These are phyloP conservation scores for Smallanthus sonchifolius DNA, from an alignment of 129 eudicot species.

Conservation along the genomic window DNA sequence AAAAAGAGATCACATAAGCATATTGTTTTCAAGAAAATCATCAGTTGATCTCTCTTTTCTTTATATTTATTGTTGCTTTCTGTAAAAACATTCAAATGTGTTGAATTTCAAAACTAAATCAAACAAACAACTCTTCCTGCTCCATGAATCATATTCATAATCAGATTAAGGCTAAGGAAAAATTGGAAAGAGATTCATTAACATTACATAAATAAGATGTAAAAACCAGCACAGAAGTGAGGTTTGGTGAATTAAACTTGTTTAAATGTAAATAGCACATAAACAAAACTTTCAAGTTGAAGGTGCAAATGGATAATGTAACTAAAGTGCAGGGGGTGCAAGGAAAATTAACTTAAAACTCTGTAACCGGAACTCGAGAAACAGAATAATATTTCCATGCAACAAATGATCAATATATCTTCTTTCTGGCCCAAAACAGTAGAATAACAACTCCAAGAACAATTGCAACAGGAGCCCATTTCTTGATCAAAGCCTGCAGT, in stretches of 20 bases:
- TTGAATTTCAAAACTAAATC: not conserved
- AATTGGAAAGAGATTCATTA: not conserved
- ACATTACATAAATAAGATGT: slow-evolving; percentile 11
- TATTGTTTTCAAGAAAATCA: not conserved
- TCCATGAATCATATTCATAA: not conserved
- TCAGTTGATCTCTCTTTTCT: not conserved
- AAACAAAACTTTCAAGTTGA: slow-evolving; percentile 23
- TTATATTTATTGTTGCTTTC: not conserved
- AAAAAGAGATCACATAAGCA: not conserved
- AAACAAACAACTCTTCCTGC: not conserved
- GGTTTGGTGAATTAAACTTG: slow-evolving; percentile 13
- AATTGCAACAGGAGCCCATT: slow-evolving; percentile 98
- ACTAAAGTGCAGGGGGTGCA: slow-evolving; percentile 16
- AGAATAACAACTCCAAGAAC: slow-evolving; percentile 83
- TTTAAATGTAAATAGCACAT: slow-evolving; percentile 16
- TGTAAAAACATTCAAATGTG: not conserved
- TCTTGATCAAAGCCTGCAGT: slow-evolving; percentile 76
- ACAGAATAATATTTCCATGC: not conserved
- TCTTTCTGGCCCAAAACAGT: slow-evolving; percentile 72
- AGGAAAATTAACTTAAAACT: slow-evolving; percentile 10
- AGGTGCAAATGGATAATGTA: slow-evolving; percentile 16
- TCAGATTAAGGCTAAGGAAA: not conserved
- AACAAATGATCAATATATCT: slow-evolving; percentile 64
- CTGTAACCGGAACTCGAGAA: slow-evolving; percentile 18
- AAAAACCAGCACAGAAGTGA: slow-evolving; percentile 8